Percentiles rank a stretch among this genome's conserved stretches.
phyloP scores from a whole-genome alignment of 176 grass and related monocot species.

The Aegilops speltoides region DNA sequence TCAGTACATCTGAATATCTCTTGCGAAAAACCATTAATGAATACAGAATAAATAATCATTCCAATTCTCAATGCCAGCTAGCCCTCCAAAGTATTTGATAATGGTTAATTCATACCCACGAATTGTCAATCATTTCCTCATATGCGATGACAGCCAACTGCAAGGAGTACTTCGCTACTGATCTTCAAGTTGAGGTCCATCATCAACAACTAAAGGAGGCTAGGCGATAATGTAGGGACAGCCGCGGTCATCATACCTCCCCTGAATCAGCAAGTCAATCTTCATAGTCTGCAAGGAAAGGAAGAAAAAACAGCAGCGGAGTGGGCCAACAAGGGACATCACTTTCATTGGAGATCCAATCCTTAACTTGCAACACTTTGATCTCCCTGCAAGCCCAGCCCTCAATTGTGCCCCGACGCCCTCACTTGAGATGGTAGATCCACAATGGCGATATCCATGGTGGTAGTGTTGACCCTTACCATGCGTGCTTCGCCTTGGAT shows the following conservation, averaged over 20 bases:
- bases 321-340: background rate
- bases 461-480: too few species aligned
- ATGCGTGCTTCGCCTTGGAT: too few species aligned
- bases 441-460: background rate
- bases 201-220: background rate
- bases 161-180: background rate
- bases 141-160: too few species aligned
- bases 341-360: background rate
- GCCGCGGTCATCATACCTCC: background rate
- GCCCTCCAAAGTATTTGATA: too few species aligned
- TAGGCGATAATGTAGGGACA: background rate
- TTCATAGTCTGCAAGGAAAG: background rate
- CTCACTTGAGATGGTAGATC: background rate
- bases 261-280: background rate
- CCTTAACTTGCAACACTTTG: background rate
- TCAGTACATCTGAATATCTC: too few species aligned
- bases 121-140: too few species aligned
- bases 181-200: background rate
- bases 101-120: too few species aligned
- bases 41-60: too few species aligned
- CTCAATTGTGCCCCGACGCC: too few species aligned
- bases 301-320: background rate
- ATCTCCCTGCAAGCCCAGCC: background rate
- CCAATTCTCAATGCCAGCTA: too few species aligned
- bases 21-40: too few species aligned